A percentile compares a stretch with the other conserved stretches of the same genome.
Evolutionary conservation across 108 stramenopile genomes (phyloP).

Genomic region (Hondaea fermentalgiana): DNA sequence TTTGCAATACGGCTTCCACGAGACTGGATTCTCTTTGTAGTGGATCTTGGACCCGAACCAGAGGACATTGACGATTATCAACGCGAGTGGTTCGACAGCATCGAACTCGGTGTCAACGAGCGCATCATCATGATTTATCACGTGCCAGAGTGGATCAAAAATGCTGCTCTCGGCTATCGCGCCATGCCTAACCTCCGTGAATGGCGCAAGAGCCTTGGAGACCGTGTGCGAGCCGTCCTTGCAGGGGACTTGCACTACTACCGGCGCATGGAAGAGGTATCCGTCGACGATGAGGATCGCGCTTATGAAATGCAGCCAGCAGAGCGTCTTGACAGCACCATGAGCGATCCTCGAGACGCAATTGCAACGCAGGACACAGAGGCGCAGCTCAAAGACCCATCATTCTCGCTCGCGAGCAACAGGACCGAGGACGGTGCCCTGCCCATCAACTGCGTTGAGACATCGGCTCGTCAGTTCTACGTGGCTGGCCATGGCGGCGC

Average conservation of each 20-base stretch:
- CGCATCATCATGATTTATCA: background rate
- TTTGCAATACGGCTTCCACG: slow-evolving; percentile 6
- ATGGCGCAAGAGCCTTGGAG: background rate
- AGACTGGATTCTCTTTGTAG: background rate
- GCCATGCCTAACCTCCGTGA: background rate
- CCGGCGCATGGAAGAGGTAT: background rate
- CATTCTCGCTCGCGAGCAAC: background rate
- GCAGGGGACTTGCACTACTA: background rate
- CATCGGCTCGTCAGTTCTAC: background rate
- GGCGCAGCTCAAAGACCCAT: no score
- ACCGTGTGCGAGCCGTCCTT: background rate
- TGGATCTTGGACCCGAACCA: background rate
- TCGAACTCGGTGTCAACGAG: background rate
- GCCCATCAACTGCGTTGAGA: background rate
- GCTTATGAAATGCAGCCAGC: background rate
- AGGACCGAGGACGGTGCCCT: background rate
- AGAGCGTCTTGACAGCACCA: background rate
- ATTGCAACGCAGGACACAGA: no score
- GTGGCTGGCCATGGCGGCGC: background rate
- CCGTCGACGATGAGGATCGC: background rate
- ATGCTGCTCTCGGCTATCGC: background rate
- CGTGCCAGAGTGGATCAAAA: slow-evolving; percentile 1
- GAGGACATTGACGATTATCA: slow-evolving; percentile 3
- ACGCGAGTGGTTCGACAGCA: background rate
- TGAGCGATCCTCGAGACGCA: background rate